Conservation (phyloP, 2,329 filamentous ascomycete genomes). For the Alternaria conjuncta region DNA sequence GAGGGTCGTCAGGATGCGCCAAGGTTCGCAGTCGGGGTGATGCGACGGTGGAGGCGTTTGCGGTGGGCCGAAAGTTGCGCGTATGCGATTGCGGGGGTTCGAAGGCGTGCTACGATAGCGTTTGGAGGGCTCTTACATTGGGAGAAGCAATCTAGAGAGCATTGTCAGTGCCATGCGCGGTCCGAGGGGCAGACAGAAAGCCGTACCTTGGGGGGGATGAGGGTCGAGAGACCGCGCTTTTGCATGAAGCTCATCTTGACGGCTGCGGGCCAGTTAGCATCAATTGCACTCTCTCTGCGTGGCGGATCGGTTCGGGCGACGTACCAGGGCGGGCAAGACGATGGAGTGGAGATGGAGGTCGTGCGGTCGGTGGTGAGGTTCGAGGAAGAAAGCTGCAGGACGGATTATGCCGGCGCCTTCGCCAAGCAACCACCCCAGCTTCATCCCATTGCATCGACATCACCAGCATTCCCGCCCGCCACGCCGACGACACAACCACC, state of each 20-base stretch:
- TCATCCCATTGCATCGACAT: slow-evolving; percentile 31
- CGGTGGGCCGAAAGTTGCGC: slow-evolving; percentile 14
- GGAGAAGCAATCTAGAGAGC: slow-evolving; percentile 75
- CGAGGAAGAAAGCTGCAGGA: slow-evolving; percentile 39
- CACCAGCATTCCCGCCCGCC: slow-evolving; percentile 20
- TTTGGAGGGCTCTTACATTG: slow-evolving; percentile 66
- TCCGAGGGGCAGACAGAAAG: slow-evolving; percentile 14
- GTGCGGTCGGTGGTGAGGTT: slow-evolving; percentile 38
- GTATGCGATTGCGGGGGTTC: slow-evolving; percentile 12
- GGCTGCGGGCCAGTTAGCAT: slow-evolving; percentile 48
- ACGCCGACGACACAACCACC: slow-evolving; percentile 27
- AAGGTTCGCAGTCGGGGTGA: neutral
- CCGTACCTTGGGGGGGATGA: slow-evolving; percentile 97
- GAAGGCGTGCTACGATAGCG: slow-evolving; percentile 12
- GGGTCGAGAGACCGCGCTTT: slow-evolving; percentile 92
- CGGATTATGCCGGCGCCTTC: slow-evolving; percentile 32
- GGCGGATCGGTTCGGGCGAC: slow-evolving; percentile 18
- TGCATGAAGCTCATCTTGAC: slow-evolving; percentile 90
- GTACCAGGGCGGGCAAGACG: slow-evolving; percentile 47
- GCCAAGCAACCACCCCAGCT: slow-evolving; percentile 26
- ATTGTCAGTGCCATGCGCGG: slow-evolving; percentile 46
- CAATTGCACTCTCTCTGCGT: slow-evolving; percentile 33
- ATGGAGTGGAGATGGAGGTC: slow-evolving; percentile 42
- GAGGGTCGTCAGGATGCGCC: neutral
- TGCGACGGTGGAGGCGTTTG: slow-evolving; percentile 22